Evolutionary conservation across 257 asterid genomes (phyloP).

Genomic region (Agastache rugosa): DNA sequence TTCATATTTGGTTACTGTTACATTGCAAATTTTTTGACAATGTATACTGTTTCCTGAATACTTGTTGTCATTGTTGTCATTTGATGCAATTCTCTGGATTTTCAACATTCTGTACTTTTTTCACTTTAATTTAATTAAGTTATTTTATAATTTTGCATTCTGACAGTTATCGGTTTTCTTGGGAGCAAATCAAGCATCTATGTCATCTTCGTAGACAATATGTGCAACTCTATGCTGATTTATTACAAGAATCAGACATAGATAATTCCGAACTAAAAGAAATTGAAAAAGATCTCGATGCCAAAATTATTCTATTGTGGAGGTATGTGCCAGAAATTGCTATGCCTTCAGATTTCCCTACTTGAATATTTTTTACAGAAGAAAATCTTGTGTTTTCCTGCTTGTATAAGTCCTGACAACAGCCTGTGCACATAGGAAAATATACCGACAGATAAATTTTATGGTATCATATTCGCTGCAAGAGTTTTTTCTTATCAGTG

Average conservation of each 20-base stretch:
- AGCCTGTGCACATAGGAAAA: constrained; percentile 8
- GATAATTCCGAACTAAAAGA: constrained; percentile 62
- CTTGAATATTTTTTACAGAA: constrained; percentile 11
- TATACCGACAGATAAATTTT: constrained; percentile 16
- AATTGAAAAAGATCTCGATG: constrained; percentile 92
- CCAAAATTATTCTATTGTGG: constrained; percentile 91
- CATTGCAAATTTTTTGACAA: constrained; percentile 17
- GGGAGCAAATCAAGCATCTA: constrained; percentile 85
- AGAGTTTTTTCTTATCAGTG: constrained; percentile 1
- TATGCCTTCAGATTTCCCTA: constrained; percentile 2
- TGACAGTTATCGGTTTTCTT: constrained; percentile 84
- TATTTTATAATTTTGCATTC: constrained; percentile 28
- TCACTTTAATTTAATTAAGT: background rate
- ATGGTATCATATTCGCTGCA: background rate
- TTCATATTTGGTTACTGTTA: background rate
- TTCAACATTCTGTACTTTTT: constrained; percentile 10
- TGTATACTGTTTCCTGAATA: constrained; percentile 17
- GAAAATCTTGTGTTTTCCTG: constrained; percentile 31
- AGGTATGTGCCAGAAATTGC: constrained; percentile 58
- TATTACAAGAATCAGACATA: constrained; percentile 64
- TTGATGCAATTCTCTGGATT: constrained; percentile 16
- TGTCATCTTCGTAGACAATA: constrained; percentile 91
- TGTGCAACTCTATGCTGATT: constrained; percentile 86
- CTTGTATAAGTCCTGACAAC: constrained; percentile 13
- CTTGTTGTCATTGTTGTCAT: constrained; percentile 24